Conservation (phyloP, 805 yeast genomes). For the Nematodospora valgi region DNA sequence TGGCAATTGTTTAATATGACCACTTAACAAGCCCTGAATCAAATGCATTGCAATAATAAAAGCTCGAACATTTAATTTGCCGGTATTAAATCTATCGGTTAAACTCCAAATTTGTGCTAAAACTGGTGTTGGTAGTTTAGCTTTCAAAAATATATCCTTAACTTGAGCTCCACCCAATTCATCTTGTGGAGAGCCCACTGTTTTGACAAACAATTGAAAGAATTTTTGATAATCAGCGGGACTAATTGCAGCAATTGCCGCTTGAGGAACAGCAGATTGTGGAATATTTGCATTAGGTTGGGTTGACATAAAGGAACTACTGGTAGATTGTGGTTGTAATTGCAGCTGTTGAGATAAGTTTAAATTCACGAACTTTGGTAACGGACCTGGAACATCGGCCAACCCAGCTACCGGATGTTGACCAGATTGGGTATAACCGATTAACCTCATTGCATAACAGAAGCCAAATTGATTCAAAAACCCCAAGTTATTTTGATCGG, state of each 20-base stretch:
- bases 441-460: slow-evolving; percentile 80
- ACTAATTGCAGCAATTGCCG: slow-evolving; percentile 48
- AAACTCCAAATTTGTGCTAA: slow-evolving; percentile 88
- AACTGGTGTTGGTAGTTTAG: slow-evolving; percentile 72
- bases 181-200: slow-evolving; percentile 52
- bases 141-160: slow-evolving; percentile 81
- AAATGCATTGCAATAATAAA: slow-evolving; percentile 94
- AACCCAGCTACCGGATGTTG: slow-evolving; percentile 49
- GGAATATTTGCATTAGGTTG: slow-evolving; percentile 31
- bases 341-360: slow-evolving; percentile 21
- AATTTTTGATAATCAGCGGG: slow-evolving; percentile 60
- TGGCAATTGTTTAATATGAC: slow-evolving; percentile 56
- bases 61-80: slow-evolving; percentile 68
- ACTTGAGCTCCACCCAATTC: slow-evolving; percentile 77
- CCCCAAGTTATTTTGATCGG: slow-evolving; percentile 89
- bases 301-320: slow-evolving; percentile 38
- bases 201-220: slow-evolving; percentile 68
- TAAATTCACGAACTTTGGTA: slow-evolving; percentile 55
- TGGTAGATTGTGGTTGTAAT: slow-evolving; percentile 30
- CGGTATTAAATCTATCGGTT: slow-evolving; percentile 73
- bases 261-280: slow-evolving; percentile 21
- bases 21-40: slow-evolving; percentile 75
- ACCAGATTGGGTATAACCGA: slow-evolving; percentile 83
- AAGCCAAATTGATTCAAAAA: slow-evolving; percentile 78
- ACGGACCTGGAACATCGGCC: slow-evolving; percentile 57